These are phyloP conservation scores for Pseudoturritis turrita DNA, from an alignment of 345 rosid species.

Conservation along the genomic window DNA sequence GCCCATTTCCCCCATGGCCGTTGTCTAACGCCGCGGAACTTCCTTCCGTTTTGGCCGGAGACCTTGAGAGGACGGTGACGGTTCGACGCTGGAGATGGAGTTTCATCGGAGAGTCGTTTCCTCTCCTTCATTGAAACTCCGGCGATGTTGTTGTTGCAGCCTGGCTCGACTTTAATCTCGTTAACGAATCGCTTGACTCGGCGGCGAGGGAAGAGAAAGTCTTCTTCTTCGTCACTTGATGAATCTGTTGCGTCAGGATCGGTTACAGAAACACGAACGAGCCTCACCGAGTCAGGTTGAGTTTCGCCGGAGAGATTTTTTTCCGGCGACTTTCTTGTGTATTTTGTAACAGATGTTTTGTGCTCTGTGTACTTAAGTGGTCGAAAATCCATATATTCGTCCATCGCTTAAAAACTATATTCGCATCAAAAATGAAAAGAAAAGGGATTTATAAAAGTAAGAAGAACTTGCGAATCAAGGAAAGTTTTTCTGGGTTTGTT, in stretches of 20 bases:
- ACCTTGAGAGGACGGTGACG: slow-evolving; percentile 29
- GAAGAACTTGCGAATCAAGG: slow-evolving; percentile 12
- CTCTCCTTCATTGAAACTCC: slow-evolving; percentile 5
- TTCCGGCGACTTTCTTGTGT: slow-evolving; percentile 30
- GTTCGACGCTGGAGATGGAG: slow-evolving; percentile 6
- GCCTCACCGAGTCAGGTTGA: slow-evolving; percentile 20
- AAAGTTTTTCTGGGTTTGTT: slow-evolving; percentile 22
- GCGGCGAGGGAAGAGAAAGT: slow-evolving; percentile 35
- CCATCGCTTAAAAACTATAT: slow-evolving; percentile 2
- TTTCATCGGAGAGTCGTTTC: slow-evolving; percentile 29
- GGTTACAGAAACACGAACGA: slow-evolving; percentile 53
- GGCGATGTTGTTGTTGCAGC: slow-evolving; percentile 11
- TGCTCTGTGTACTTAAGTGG: slow-evolving; percentile 73
- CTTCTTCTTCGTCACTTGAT: slow-evolving; percentile 76
- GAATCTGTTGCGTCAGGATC: slow-evolving; percentile 93
- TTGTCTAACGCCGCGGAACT: slow-evolving; percentile 87
- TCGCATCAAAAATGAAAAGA: slow-evolving; percentile 4
- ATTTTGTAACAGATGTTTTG: slow-evolving; percentile 44
- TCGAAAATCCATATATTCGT: slow-evolving; percentile 31
- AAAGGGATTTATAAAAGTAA: not conserved
- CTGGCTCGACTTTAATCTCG: slow-evolving; percentile 64
- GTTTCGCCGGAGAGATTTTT: slow-evolving; percentile 15
- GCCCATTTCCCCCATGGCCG: slow-evolving; percentile 99
- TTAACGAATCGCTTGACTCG: slow-evolving; percentile 65
- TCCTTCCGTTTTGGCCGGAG: slow-evolving; percentile 36